Percentiles rank a stretch among this genome's conserved stretches.
phyloP scores from a whole-genome alignment of 2,329 filamentous ascomycete species.

The Talaromyces amestolkiae region DNA sequence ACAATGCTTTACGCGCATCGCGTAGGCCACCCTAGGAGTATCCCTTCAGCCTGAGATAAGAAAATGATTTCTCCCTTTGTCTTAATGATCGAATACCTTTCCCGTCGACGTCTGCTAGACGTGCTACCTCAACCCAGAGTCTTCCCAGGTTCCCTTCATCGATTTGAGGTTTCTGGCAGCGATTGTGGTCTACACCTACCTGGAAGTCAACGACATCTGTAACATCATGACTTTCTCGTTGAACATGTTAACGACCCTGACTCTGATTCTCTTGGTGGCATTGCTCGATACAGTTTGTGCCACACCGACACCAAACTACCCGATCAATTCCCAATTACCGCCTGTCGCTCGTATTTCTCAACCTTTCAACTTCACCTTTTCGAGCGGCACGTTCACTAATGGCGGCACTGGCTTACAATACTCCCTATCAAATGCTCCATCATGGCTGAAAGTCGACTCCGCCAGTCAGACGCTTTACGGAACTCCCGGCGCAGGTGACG shows the following conservation, averaged over 20 bases:
- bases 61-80: slow-evolving; percentile 15
- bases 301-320: slow-evolving; percentile 56
- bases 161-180: slow-evolving; percentile 11
- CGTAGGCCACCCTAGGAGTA: slow-evolving; percentile 25
- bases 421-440: slow-evolving; percentile 62
- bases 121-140: slow-evolving; percentile 2
- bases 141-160: slow-evolving; percentile 8
- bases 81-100: background rate
- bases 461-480: slow-evolving; percentile 65
- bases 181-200: slow-evolving; percentile 7
- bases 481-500: slow-evolving; percentile 58
- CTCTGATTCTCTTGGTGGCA: slow-evolving; percentile 28
- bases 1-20: slow-evolving; percentile 33
- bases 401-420: slow-evolving; percentile 59
- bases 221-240: slow-evolving; percentile 15
- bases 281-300: slow-evolving; percentile 34
- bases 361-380: slow-evolving; percentile 46
- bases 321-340: slow-evolving; percentile 80
- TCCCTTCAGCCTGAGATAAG: slow-evolving; percentile 28
- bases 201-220: background rate
- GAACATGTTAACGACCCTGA: slow-evolving; percentile 28
- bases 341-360: slow-evolving; percentile 69
- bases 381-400: slow-evolving; percentile 67
- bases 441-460: slow-evolving; percentile 72
- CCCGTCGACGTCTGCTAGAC: slow-evolving; percentile 5